A percentile compares a stretch with the other conserved stretches of the same genome.
These are phyloP conservation scores for Hevea brasiliensis DNA, from an alignment of 345 rosid genomes.

Conservation along the genomic window DNA sequence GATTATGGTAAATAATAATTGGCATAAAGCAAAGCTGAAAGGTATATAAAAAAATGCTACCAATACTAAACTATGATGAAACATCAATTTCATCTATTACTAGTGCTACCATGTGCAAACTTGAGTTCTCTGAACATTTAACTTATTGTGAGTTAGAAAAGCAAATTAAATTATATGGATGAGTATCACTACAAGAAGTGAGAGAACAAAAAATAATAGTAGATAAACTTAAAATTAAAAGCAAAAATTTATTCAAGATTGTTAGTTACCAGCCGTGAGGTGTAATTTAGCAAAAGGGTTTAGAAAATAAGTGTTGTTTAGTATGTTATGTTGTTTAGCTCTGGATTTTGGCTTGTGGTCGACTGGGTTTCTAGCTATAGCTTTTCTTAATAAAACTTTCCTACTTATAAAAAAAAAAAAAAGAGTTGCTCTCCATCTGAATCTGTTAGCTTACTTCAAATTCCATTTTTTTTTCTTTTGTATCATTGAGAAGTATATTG, in stretches of 20 bases:
- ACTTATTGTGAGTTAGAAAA: neutral
- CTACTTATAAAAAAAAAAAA: too few relatives aligned
- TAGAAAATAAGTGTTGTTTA: neutral
- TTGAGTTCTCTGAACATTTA: neutral
- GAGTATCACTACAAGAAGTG: neutral
- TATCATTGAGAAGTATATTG: too few relatives aligned
- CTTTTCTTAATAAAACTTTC: too few relatives aligned
- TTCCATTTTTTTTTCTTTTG: too few relatives aligned
- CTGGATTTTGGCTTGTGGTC: too few relatives aligned
- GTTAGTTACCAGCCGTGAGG: neutral
- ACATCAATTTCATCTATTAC: neutral
- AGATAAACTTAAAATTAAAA: neutral
- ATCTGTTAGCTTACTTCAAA: too few relatives aligned
- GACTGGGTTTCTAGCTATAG: too few relatives aligned
- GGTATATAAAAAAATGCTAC: slow-evolving; percentile 4
- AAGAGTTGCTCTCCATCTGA: too few relatives aligned
- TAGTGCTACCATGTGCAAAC: neutral
- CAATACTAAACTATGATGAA: neutral
- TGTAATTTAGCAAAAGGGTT: neutral
- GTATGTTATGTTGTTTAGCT: too few relatives aligned
- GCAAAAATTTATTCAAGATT: neutral
- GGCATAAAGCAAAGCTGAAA: neutral
- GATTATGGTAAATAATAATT: slow-evolving; percentile 3
- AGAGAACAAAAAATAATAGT: neutral
- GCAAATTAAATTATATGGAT: neutral